Conservation (phyloP, 1,284 basidiomycete species). For the Neonothopanus nambi region DNA sequence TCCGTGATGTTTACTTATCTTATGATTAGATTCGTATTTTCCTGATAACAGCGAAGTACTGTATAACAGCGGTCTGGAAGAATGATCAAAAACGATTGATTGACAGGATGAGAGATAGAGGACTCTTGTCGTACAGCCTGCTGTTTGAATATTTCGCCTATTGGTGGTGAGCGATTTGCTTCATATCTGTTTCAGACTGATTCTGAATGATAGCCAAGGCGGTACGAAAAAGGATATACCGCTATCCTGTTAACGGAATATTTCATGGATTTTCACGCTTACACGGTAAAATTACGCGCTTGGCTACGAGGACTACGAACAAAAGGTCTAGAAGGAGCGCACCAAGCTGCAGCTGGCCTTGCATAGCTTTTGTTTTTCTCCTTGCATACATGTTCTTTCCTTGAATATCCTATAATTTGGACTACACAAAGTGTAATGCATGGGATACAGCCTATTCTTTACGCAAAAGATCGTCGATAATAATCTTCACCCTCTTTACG, state of each 20-base stretch:
- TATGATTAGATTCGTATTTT: conserved; percentile 74
- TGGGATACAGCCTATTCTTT: not conserved
- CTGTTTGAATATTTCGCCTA: conserved; percentile 55
- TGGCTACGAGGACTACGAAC: conserved; percentile 67
- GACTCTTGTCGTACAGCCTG: conserved; percentile 52
- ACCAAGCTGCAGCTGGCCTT: conserved; percentile 64
- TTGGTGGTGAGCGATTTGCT: conserved; percentile 58
- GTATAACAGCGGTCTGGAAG: conserved; percentile 81
- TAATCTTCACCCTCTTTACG: conserved; percentile 47
- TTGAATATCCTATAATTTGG: not conserved
- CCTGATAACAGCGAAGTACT: conserved; percentile 90
- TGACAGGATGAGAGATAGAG: conserved; percentile 47
- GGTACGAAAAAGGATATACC: conserved; percentile 54
- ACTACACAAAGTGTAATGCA: not conserved
- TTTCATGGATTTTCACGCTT: conserved; percentile 70
- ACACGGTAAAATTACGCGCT: conserved; percentile 55
- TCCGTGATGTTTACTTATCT: not conserved
- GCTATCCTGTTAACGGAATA: conserved; percentile 54
- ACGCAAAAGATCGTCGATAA: conserved; percentile 37
- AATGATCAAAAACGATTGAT: conserved; percentile 66
- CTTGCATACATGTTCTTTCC: not conserved
- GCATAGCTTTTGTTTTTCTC: not conserved
- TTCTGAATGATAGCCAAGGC: conserved; percentile 41
- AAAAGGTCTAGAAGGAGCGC: conserved; percentile 63
- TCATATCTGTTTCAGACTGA: conserved; percentile 8